Conservation (phyloP, 2,329 filamentous ascomycete species). For the Ascomycota sp. region DNA sequence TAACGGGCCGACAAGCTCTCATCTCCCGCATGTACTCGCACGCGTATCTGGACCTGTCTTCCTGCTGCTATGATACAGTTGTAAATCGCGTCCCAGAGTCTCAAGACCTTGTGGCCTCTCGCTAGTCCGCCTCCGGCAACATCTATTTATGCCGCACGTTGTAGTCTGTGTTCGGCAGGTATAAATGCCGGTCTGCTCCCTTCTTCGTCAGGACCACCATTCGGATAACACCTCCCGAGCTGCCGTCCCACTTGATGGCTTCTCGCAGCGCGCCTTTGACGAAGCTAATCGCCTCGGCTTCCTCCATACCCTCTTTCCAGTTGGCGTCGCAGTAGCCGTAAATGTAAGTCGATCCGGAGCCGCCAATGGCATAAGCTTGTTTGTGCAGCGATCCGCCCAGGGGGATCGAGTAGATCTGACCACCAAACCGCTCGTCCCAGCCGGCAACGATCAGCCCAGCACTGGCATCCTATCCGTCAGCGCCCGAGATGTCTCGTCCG, state of each 20-base stretch:
- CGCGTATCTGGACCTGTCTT: too few relatives aligned
- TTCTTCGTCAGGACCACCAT: constrained; percentile 88
- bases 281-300: constrained; percentile 75
- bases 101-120: too few relatives aligned
- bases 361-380: constrained; percentile 85
- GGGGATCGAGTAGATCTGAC: constrained; percentile 94
- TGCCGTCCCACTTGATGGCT: constrained; percentile 98
- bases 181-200: constrained; percentile 83
- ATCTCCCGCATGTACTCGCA: too few relatives aligned
- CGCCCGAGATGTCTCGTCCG: too few relatives aligned
- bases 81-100: too few relatives aligned
- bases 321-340: constrained; percentile 96
- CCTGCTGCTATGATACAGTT: too few relatives aligned
- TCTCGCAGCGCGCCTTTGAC: constrained; percentile 81
- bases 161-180: constrained; percentile 85
- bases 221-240: constrained; percentile 91
- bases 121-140: neutral
- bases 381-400: constrained; percentile 94
- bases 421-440: constrained; percentile 85
- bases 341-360: constrained; percentile 96
- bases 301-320: constrained; percentile 89
- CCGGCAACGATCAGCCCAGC: constrained; percentile 97
- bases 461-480: constrained; percentile 28
- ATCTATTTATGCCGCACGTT: constrained; percentile 44
- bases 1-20: too few relatives aligned